Evolutionary conservation across 345 rosid genomes (phyloP), one percentile per base, ranked within the genome.

Genomic region (Pistacia atlantica): DNA sequence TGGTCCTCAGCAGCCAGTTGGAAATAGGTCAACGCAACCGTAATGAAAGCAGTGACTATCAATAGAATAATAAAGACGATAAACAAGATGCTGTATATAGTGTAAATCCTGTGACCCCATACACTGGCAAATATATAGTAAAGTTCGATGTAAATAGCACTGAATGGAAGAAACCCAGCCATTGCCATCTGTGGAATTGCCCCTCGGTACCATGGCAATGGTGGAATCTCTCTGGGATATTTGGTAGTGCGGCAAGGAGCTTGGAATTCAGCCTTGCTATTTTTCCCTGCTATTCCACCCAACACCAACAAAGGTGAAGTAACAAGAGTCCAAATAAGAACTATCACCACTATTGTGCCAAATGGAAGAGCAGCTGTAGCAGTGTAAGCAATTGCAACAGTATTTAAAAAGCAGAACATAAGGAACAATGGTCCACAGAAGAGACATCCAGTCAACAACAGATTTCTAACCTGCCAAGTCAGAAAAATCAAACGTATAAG

Each of bases 1-100:
- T 85, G 88, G 73, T 85, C 90, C 81, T 87, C 90, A 54, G 90
- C 90, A 60, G 90, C 90, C 11, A 87, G 88, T 80, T 87, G 90
- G 75, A 87, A 87, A 73, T 87, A 87, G 1, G 90, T 87, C 84
- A 87, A 80, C 1, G 90, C 90, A 73, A 85, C 84, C n/a, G 90
- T 87, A 48, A 87, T 85, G 73, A 87, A 87, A 52, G 90, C 90
- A 46, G 90, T 87, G 80, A 87, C 90, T 14, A 87, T 85, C 77
- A 87, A 55, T 64, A 87, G 90, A 73, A 87, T 87, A 73, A 87
- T 87, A 78, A 87, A 87, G 77, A 87, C 90, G 2, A 87, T 85
- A 38, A 87, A 87, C 72, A 87, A 63, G 76, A 87, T 87, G 80
- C 90, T 87, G 79, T 87, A 87, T 17, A 87, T 87, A 31, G 90